Evolutionary conservation across 2,329 filamentous ascomycete species (phyloP).

Genomic region (Trematosphaeria pertusa): DNA sequence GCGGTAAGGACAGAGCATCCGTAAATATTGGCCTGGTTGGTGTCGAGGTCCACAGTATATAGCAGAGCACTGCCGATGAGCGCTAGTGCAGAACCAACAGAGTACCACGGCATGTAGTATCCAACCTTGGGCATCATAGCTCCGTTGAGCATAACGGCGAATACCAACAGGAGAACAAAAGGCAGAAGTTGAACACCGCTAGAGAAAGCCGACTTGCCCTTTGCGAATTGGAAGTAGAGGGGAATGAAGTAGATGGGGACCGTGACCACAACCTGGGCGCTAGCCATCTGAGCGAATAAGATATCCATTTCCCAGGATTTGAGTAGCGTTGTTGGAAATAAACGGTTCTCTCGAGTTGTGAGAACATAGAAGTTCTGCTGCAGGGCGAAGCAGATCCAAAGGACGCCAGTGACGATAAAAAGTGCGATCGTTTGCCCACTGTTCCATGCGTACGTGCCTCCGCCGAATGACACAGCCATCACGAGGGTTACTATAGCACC

Average conservation of each 20-base stretch:
- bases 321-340: constrained; percentile 52
- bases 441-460: constrained; percentile 57
- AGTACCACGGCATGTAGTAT: constrained; percentile 20
- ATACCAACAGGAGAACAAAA: constrained; percentile 14
- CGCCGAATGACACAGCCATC: constrained; percentile 61
- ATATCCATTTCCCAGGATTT: constrained; percentile 14
- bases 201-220: constrained; percentile 12
- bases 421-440: constrained; percentile 52
- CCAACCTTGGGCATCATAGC: constrained; percentile 15
- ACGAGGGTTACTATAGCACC: constrained; percentile 51
- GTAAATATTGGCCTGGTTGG: constrained; percentile 12
- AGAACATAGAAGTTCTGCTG: constrained; percentile 56
- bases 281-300: neutral
- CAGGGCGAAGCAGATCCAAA: constrained; percentile 51
- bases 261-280: neutral
- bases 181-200: constrained; percentile 23
- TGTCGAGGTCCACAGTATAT: constrained; percentile 9
- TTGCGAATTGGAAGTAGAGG: constrained; percentile 12
- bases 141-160: constrained; percentile 15
- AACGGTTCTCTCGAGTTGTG: constrained; percentile 52
- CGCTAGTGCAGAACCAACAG: constrained; percentile 5
- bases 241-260: constrained; percentile 11
- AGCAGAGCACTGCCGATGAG: constrained; percentile 11
- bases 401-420: constrained; percentile 54
- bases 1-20: constrained; percentile 13